Conservation (phyloP, 2,329 filamentous ascomycete species). For the Verticillium zaregamsianum region DNA sequence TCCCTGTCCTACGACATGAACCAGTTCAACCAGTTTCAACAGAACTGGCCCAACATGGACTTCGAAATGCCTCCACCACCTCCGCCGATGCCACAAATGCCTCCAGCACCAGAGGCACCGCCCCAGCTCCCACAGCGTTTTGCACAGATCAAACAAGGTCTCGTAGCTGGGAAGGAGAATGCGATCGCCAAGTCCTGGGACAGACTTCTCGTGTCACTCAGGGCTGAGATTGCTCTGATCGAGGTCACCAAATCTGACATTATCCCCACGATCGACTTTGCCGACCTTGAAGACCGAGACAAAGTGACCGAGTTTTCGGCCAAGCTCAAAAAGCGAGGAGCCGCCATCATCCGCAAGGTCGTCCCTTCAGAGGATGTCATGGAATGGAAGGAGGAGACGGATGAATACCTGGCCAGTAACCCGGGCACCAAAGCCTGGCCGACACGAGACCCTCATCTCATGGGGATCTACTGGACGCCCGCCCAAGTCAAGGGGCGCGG, state of each 20-base stretch:
- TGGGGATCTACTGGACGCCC: slow-evolving; percentile 55
- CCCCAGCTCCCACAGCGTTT: slow-evolving; percentile 56
- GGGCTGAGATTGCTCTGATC: slow-evolving; percentile 48
- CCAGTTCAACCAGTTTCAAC: slow-evolving; percentile 3
- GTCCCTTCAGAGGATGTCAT: slow-evolving; percentile 53
- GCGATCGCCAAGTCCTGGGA: slow-evolving; percentile 51
- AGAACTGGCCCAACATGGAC: slow-evolving; percentile 2
- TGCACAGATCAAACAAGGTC: slow-evolving; percentile 49
- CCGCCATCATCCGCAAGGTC: slow-evolving; percentile 60
- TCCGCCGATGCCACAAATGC: slow-evolving; percentile 1
- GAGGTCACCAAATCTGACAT: slow-evolving; percentile 44
- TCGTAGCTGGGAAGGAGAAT: slow-evolving; percentile 51
- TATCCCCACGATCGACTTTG: slow-evolving; percentile 53
- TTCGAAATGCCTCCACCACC: neutral
- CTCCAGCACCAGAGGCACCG: slow-evolving; percentile 8
- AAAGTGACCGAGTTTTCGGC: slow-evolving; percentile 47
- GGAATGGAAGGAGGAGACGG: slow-evolving; percentile 45
- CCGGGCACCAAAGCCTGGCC: slow-evolving; percentile 25
- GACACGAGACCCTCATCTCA: slow-evolving; percentile 25
- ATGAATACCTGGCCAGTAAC: slow-evolving; percentile 47
- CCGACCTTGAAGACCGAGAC: slow-evolving; percentile 41
- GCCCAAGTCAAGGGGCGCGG: slow-evolving; percentile 65
- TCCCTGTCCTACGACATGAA: slow-evolving; percentile 8
- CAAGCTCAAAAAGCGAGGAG: slow-evolving; percentile 32
- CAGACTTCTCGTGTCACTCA: slow-evolving; percentile 47